A percentile compares a stretch with the other conserved stretches of the same genome.
Conservation (phyloP, 768 basidiomycete species). For the Mycena vulgaris region DNA sequence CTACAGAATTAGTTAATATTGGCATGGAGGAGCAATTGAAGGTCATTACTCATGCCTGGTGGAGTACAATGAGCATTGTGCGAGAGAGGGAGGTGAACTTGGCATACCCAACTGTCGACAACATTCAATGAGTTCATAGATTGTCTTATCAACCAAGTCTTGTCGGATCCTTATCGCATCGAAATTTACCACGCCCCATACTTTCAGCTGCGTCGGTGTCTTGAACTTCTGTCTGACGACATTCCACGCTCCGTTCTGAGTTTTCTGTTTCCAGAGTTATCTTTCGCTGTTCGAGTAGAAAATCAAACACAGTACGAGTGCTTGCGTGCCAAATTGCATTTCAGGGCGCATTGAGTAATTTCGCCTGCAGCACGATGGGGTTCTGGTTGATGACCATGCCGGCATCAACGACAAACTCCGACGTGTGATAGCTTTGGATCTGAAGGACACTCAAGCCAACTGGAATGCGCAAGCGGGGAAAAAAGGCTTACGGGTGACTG, state of each 20-base stretch:
- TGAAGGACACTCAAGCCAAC: background rate
- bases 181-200: constrained; percentile 43
- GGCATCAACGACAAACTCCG: constrained; percentile 56
- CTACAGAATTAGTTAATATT: background rate
- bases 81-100: background rate
- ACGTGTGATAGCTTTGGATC: constrained; percentile 40
- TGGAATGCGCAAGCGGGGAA: too few relatives aligned
- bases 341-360: constrained; percentile 35
- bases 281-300: too few relatives aligned
- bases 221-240: constrained; percentile 40
- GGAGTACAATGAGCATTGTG: background rate
- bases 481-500: constrained; percentile 20
- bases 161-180: background rate
- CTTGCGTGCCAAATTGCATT: constrained; percentile 29
- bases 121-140: constrained; percentile 1
- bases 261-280: too few relatives aligned
- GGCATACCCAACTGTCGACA: constrained; percentile 33
- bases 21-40: too few relatives aligned
- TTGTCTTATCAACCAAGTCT: background rate
- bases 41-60: constrained; percentile 38
- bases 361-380: constrained; percentile 42
- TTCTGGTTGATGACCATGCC: constrained; percentile 52
- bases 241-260: too few relatives aligned
- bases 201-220: constrained; percentile 29
- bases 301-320: background rate